phyloP scores from a whole-genome alignment of 768 basidiomycete genomes.

The Mycena chlorophos region DNA sequence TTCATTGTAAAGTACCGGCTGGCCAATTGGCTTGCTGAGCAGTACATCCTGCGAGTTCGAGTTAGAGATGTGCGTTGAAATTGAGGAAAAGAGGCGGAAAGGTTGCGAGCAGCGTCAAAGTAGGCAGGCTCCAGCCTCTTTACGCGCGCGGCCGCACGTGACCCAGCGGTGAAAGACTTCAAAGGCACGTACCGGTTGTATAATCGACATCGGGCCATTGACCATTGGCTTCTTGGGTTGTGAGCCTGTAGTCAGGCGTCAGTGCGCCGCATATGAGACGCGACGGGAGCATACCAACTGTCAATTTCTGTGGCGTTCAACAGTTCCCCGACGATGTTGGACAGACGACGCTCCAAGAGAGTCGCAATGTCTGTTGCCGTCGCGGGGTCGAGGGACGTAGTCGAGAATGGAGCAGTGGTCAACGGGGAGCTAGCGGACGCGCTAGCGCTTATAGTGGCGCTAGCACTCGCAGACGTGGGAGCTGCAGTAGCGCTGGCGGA shows the following conservation, averaged over 20 bases:
- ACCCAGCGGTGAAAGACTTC: no score
- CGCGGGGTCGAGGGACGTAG: slow-evolving; percentile 15
- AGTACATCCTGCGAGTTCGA: slow-evolving; percentile 43
- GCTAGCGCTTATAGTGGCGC: not conserved
- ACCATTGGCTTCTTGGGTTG: slow-evolving; percentile 47
- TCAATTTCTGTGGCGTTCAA: slow-evolving; percentile 35
- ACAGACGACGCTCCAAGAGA: slow-evolving; percentile 39
- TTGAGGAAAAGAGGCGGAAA: no score
- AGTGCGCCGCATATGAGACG: not conserved
- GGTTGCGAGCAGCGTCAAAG: no score
- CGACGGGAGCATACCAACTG: slow-evolving; percentile 34
- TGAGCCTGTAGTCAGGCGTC: slow-evolving; percentile 38
- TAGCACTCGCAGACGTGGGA: not conserved
- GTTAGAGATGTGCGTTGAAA: not conserved
- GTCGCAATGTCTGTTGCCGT: slow-evolving; percentile 33
- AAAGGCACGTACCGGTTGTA: slow-evolving; percentile 38
- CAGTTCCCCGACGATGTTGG: slow-evolving; percentile 43
- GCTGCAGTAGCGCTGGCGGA: not conserved
- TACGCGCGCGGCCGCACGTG: no score
- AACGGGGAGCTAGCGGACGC: not conserved
- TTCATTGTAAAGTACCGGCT: no score
- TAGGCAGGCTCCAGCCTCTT: no score
- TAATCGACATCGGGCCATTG: slow-evolving; percentile 68
- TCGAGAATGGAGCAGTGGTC: not conserved
- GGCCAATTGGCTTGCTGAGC: slow-evolving; percentile 72